Evolutionary conservation across 2,329 filamentous ascomycete species (phyloP).

Genomic region (Penicillium sp.): DNA sequence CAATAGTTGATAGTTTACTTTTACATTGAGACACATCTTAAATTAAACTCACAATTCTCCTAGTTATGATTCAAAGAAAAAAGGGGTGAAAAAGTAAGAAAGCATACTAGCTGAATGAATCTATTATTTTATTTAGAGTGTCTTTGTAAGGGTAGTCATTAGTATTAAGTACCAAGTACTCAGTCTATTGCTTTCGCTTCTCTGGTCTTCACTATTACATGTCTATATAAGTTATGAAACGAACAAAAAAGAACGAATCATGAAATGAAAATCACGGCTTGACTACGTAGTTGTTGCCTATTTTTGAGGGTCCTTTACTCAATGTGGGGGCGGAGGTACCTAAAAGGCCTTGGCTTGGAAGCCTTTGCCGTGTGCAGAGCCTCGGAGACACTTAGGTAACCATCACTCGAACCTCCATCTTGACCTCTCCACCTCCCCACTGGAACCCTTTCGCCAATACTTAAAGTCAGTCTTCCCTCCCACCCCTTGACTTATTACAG

Average conservation of each 20-base stretch:
- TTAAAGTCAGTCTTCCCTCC: not conserved
- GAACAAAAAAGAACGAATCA: too few species aligned
- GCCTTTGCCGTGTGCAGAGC: constrained; percentile 4
- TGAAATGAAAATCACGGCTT: not conserved
- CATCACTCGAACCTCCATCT: not conserved
- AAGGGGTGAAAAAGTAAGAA: too few species aligned
- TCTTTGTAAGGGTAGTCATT: too few species aligned
- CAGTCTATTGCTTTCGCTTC: too few species aligned
- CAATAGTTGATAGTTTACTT: not conserved
- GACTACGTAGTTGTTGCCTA: too few species aligned
- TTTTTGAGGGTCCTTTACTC: not conserved
- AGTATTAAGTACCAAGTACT: too few species aligned
- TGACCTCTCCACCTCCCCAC: not conserved
- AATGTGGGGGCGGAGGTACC: not conserved
- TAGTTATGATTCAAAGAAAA: not conserved
- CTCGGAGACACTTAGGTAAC: not conserved
- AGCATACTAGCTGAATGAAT: too few species aligned
- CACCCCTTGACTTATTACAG: too few species aligned
- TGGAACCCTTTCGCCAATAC: not conserved
- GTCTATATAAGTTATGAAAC: too few species aligned
- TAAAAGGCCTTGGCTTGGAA: not conserved
- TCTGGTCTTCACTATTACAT: too few species aligned
- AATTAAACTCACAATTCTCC: not conserved
- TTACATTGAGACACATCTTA: not conserved
- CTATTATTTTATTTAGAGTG: too few species aligned